Conservation (phyloP, 306 rosid species). For the Trichosanthes truncata region DNA sequence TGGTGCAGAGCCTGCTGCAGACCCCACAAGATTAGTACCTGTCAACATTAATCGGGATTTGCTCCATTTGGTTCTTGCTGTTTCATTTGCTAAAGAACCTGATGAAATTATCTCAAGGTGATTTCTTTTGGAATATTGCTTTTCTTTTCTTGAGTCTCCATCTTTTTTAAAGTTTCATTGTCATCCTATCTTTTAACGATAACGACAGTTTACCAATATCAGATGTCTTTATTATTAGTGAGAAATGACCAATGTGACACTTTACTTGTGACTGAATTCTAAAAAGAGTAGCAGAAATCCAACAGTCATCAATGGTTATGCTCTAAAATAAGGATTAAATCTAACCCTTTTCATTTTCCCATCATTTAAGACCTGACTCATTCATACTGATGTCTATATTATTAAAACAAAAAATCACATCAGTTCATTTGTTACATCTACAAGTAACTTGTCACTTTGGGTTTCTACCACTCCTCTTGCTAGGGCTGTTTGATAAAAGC, state of each 20-base stretch:
- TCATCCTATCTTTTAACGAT: neutral
- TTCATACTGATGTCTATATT: neutral
- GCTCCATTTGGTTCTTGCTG: slow-evolving; percentile 73
- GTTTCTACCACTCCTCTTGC: neutral
- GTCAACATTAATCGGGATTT: slow-evolving; percentile 71
- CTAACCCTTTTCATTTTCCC: neutral
- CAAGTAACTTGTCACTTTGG: neutral
- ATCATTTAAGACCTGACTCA: neutral
- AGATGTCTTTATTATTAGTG: neutral
- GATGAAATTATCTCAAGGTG: slow-evolving; percentile 92
- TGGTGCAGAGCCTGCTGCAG: slow-evolving; percentile 97
- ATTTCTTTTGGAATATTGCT: slow-evolving; percentile 7
- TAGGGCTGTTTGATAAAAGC: neutral
- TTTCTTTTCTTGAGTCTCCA: neutral
- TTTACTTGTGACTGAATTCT: neutral
- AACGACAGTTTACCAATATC: neutral
- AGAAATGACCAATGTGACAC: neutral
- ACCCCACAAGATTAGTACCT: slow-evolving; percentile 77
- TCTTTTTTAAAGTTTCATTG: neutral
- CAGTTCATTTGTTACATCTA: neutral
- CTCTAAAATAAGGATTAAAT: neutral
- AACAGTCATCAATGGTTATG: neutral
- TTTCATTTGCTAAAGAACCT: slow-evolving; percentile 84
- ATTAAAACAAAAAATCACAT: neutral
- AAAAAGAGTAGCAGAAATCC: neutral